Conservation (phyloP, 768 basidiomycete genomes). For the Rossbeevera mucosa region DNA sequence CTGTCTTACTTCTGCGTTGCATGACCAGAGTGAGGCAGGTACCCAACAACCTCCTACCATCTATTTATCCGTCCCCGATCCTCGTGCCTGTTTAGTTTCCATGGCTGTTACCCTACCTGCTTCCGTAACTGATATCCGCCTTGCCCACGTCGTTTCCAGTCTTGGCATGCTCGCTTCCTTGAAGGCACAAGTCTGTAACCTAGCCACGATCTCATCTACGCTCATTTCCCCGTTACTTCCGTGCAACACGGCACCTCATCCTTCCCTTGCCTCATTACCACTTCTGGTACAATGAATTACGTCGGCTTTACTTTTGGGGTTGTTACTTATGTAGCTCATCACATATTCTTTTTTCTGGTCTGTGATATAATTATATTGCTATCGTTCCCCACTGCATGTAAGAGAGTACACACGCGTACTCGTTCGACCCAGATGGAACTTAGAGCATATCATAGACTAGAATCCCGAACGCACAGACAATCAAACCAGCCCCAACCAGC, state of each 20-base stretch:
- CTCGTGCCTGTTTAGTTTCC: slow-evolving; percentile 18
- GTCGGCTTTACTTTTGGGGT: slow-evolving; percentile 21
- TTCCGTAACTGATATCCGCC: slow-evolving; percentile 29
- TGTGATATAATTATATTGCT: slow-evolving; percentile 43
- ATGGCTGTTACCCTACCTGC: slow-evolving; percentile 28
- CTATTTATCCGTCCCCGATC: slow-evolving; percentile 13
- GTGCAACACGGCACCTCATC: slow-evolving; percentile 9
- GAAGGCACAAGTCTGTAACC: slow-evolving; percentile 32
- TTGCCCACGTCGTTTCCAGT: slow-evolving; percentile 14
- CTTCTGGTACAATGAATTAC: slow-evolving; percentile 19
- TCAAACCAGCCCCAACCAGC: slow-evolving; percentile 69
- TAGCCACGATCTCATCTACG: slow-evolving; percentile 29
- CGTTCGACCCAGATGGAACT: not conserved
- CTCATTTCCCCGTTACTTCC: slow-evolving; percentile 25
- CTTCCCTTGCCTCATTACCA: slow-evolving; percentile 10
- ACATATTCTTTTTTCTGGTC: slow-evolving; percentile 32
- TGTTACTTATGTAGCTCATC: slow-evolving; percentile 29
- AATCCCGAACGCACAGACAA: slow-evolving; percentile 79
- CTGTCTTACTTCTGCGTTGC: slow-evolving; percentile 19
- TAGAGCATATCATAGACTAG: slow-evolving; percentile 67
- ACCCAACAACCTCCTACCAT: slow-evolving; percentile 21
- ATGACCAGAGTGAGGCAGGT: slow-evolving; percentile 26
- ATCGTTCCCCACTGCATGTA: slow-evolving; percentile 11
- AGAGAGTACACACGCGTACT: not conserved
- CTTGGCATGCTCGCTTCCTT: slow-evolving; percentile 24